Percentiles rank a stretch among this genome's conserved stretches.
Conservation (phyloP, 805 yeast genomes). For the Ogataea paraovalis region DNA sequence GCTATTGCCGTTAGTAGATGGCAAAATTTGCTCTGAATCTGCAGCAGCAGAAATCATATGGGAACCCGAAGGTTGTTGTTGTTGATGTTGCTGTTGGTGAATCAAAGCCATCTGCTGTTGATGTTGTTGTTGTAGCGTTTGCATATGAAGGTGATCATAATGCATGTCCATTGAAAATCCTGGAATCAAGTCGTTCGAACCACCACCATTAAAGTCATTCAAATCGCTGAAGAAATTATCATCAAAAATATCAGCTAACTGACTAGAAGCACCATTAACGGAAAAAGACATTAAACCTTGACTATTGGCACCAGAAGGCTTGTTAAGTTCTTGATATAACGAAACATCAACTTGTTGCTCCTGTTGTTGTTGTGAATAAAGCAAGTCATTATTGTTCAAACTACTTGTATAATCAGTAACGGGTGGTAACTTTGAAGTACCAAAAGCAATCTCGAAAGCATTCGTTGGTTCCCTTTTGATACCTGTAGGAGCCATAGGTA, state of each 20-base stretch:
- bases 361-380: conserved; percentile 8
- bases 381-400: conserved; percentile 4
- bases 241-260: conserved; percentile 29
- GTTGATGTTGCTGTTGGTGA: not conserved
- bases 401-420: conserved; percentile 29
- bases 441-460: conserved; percentile 35
- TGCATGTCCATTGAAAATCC: conserved; percentile 4
- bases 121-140: not conserved
- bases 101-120: conserved; percentile 2
- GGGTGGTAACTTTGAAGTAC: conserved; percentile 34
- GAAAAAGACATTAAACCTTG: not conserved
- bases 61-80: too few species aligned
- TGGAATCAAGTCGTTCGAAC: conserved; percentile 11
- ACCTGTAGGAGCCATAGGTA: conserved; percentile 3
- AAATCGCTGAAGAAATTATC: conserved; percentile 31
- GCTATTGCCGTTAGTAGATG: not conserved
- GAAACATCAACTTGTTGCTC: conserved; percentile 9
- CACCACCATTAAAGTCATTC: conserved; percentile 24
- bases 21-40: not conserved
- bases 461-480: conserved; percentile 23
- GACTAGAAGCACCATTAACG: not conserved
- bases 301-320: conserved; percentile 1
- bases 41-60: too few species aligned
- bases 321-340: conserved; percentile 5
- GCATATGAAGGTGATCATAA: not conserved